These are phyloP conservation scores for Phaeoacremonium minimum DNA, from an alignment of 2,329 filamentous ascomycete species.

Conservation along the genomic window DNA sequence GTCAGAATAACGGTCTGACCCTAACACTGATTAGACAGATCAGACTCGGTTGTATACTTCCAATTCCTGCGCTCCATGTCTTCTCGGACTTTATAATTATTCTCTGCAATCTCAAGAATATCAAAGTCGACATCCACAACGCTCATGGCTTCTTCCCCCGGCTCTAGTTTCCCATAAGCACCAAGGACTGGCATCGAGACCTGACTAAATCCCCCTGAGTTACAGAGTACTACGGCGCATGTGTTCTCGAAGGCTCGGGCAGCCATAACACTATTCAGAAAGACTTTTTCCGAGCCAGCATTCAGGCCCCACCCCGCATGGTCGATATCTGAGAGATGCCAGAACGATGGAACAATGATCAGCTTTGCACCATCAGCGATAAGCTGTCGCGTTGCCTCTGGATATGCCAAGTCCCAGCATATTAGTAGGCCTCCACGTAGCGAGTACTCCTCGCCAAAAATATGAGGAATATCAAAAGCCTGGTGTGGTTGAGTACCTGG, in stretches of 20 bases:
- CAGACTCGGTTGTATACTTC: constrained; percentile 51
- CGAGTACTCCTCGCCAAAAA: neutral
- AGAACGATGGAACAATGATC: constrained; percentile 69
- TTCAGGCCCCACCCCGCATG: constrained; percentile 52
- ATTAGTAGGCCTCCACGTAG: constrained; percentile 64
- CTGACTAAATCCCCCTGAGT: constrained; percentile 65
- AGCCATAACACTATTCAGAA: constrained; percentile 60
- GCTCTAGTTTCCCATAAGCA: constrained; percentile 41
- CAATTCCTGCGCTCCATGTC: constrained; percentile 54
- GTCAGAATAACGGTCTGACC: too few species aligned
- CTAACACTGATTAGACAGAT: too few species aligned
- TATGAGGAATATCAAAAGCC: constrained; percentile 61
- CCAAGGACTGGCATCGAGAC: constrained; percentile 66
- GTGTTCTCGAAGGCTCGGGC: constrained; percentile 72
- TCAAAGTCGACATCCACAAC: constrained; percentile 62
- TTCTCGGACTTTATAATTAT: constrained; percentile 58
- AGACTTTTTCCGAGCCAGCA: constrained; percentile 57
- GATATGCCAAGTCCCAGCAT: constrained; percentile 79
- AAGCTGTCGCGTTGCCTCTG: constrained; percentile 71
- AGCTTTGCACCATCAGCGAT: constrained; percentile 65
- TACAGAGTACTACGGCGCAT: constrained; percentile 66
- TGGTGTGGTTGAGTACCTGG: constrained; percentile 46
- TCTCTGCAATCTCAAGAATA: constrained; percentile 66
- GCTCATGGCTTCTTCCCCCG: constrained; percentile 57
- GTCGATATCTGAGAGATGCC: constrained; percentile 49